Conservation (phyloP, 176 grass and related monocot species). For the Carex scoparia region DNA sequence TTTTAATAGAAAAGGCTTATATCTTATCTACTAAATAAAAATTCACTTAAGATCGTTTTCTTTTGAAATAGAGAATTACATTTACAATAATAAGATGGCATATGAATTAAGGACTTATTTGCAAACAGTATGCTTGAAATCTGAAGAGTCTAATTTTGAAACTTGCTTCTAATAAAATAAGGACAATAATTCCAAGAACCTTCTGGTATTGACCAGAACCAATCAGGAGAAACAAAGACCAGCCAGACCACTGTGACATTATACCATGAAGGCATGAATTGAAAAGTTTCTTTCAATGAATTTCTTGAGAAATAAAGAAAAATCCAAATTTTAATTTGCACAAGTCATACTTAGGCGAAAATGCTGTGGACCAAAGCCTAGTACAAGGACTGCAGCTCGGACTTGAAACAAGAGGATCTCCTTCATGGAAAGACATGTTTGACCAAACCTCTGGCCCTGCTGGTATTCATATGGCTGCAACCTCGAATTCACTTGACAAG, state of each 20-base stretch:
- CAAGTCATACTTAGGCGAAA: slow-evolving; percentile 37
- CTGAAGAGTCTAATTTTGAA: neutral
- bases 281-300: neutral
- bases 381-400: slow-evolving; percentile 36
- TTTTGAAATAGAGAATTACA: neutral
- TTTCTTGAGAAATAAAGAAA: neutral
- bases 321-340: neutral
- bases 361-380: slow-evolving; percentile 40
- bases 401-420: slow-evolving; percentile 34
- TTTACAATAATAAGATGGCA: neutral
- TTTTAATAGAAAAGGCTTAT: too few species aligned
- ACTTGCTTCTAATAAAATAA: neutral
- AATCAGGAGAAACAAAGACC: neutral
- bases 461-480: slow-evolving; percentile 7
- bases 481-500: slow-evolving; percentile 20
- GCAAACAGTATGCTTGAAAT: neutral
- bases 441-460: slow-evolving; percentile 40
- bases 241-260: neutral
- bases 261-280: neutral
- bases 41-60: neutral
- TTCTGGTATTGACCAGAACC: neutral
- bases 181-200: neutral
- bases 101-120: neutral
- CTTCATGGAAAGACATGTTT: slow-evolving; percentile 90
- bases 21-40: neutral